These are phyloP conservation scores for Tylopilus intermedius DNA, from an alignment of 768 basidiomycete genomes.

Conservation along the genomic window DNA sequence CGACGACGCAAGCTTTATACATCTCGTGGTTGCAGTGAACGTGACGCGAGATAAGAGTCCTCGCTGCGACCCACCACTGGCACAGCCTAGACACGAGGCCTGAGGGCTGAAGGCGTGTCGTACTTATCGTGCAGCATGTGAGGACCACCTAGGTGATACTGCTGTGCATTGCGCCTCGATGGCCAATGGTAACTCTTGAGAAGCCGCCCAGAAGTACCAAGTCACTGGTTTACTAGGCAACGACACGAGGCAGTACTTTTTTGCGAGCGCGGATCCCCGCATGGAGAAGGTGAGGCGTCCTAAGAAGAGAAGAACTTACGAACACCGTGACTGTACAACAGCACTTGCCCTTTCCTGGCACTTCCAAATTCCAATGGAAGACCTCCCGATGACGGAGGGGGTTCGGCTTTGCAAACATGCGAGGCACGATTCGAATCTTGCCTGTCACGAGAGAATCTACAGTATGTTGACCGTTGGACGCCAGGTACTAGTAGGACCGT, in stretches of 20 bases:
- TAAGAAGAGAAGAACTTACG: too few species aligned
- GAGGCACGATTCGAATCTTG: too few species aligned
- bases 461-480: too few species aligned
- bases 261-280: conserved; percentile 9
- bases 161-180: neutral
- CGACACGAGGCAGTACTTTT: conserved; percentile 2
- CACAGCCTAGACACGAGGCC: conserved; percentile 1
- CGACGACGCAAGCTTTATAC: conserved; percentile 9
- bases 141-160: neutral
- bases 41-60: neutral
- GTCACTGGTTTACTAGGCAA: neutral
- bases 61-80: neutral
- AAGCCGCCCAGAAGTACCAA: neutral
- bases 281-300: neutral
- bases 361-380: too few species aligned
- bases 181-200: too few species aligned
- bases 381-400: too few species aligned
- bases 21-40: neutral
- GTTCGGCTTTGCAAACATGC: too few species aligned
- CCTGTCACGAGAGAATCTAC: too few species aligned
- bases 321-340: too few species aligned
- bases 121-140: neutral
- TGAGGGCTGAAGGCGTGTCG: neutral
- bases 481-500: too few species aligned
- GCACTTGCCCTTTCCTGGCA: too few species aligned